Conservation (phyloP, 2,329 filamentous ascomycete genomes). For the Exophiala xenobiotica region DNA sequence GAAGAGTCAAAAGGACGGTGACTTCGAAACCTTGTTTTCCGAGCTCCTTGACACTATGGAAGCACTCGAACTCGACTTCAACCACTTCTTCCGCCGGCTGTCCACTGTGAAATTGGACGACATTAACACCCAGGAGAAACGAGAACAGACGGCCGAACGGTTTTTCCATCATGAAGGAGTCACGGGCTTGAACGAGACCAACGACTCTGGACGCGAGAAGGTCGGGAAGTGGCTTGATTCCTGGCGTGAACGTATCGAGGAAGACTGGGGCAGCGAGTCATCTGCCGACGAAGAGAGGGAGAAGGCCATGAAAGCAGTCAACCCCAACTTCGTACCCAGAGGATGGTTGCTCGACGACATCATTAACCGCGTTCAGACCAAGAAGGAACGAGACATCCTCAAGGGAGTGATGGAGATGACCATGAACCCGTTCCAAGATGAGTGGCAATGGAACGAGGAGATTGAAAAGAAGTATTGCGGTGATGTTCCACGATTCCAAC, state of each 20-base stretch:
- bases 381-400: constrained; percentile 76
- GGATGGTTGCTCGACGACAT: constrained; percentile 93
- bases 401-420: constrained; percentile 77
- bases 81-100: constrained; percentile 85
- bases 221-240: constrained; percentile 77
- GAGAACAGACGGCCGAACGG: constrained; percentile 63
- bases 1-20: constrained; percentile 64
- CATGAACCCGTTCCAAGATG: constrained; percentile 79
- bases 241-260: constrained; percentile 69
- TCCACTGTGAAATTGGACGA: constrained; percentile 62
- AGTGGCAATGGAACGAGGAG: constrained; percentile 57
- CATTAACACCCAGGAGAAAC: constrained; percentile 62
- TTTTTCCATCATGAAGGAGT: constrained; percentile 81
- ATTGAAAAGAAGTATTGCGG: constrained; percentile 83
- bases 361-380: constrained; percentile 83
- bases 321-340: constrained; percentile 88
- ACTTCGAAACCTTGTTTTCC: constrained; percentile 81
- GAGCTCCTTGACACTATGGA: constrained; percentile 79
- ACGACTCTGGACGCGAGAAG: constrained; percentile 63
- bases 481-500: constrained; percentile 74
- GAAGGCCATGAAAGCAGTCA: constrained; percentile 75
- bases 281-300: constrained; percentile 62
- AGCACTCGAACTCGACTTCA: constrained; percentile 82
- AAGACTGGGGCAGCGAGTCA: constrained; percentile 67
- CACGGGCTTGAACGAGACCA: constrained; percentile 56